phyloP scores from a whole-genome alignment of 2,329 filamentous ascomycete species.

The Trichoderma gracile region DNA sequence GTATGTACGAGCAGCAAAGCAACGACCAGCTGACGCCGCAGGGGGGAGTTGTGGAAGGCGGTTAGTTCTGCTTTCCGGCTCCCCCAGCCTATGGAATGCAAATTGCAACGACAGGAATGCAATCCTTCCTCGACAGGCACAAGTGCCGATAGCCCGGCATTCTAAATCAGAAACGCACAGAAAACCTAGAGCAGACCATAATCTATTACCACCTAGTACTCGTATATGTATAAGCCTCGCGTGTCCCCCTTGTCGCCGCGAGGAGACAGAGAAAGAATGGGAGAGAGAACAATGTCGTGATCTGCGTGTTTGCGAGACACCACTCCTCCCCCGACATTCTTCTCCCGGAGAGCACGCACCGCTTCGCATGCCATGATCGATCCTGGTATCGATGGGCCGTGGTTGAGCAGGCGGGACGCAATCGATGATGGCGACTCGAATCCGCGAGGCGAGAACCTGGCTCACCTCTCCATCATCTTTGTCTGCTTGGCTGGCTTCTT shows the following conservation, averaged over 20 bases:
- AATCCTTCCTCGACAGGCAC: not conserved
- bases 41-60: not conserved
- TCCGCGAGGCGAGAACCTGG: conserved; percentile 2
- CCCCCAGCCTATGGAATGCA: not conserved
- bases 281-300: not conserved
- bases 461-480: conserved; percentile 4
- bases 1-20: not conserved
- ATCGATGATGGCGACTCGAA: conserved; percentile 13
- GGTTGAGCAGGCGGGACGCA: conserved; percentile 5
- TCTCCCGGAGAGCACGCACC: not conserved
- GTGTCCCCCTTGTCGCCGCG: not conserved
- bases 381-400: not conserved
- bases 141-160: not conserved
- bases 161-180: too few relatives aligned
- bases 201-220: too few relatives aligned
- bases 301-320: not conserved
- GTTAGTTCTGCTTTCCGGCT: not conserved
- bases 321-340: not conserved
- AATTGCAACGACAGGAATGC: not conserved
- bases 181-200: too few relatives aligned
- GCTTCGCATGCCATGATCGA: conserved; percentile 15
- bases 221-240: too few relatives aligned
- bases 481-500: not conserved
- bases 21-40: not conserved
- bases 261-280: not conserved